Evolutionary conservation across 192 early-diverging fungal genomes (phyloP).

Genomic region (Chytriomyces sp.): DNA sequence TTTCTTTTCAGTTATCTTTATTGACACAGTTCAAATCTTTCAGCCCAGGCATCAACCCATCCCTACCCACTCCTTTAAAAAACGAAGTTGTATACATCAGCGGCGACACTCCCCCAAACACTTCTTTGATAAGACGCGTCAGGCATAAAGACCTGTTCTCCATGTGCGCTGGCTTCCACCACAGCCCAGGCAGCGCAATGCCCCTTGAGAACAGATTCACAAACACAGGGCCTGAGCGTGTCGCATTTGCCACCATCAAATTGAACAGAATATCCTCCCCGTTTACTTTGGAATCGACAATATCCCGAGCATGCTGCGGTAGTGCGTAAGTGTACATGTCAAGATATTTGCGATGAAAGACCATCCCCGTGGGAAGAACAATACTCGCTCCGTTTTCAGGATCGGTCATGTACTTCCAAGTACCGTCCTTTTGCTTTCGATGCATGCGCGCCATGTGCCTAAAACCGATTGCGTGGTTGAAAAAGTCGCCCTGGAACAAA

Average conservation of each 20-base stretch:
- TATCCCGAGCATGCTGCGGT: constrained; percentile 26
- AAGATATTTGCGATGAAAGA: constrained; percentile 44
- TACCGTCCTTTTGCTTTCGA: constrained; percentile 4
- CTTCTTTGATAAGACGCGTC: constrained; percentile 23
- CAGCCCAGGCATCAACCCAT: constrained; percentile 21
- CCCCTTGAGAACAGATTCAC: constrained; percentile 30
- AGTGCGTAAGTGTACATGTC: constrained; percentile 32
- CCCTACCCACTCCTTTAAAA: constrained; percentile 20
- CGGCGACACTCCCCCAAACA: constrained; percentile 34
- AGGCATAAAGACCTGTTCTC: constrained; percentile 17
- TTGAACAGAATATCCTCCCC: constrained; percentile 49
- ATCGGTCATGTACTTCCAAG: constrained; percentile 17
- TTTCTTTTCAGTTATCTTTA: background rate
- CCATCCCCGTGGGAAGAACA: constrained; percentile 40
- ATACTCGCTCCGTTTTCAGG: constrained; percentile 20
- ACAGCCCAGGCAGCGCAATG: constrained; percentile 28
- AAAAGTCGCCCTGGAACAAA: constrained; percentile 38
- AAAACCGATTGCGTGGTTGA: constrained; percentile 37
- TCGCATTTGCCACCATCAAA: constrained; percentile 43
- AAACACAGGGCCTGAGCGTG: constrained; percentile 35
- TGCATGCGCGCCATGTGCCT: constrained; percentile 37
- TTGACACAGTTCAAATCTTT: constrained; percentile 16
- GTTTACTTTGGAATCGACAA: constrained; percentile 40
- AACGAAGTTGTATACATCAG: constrained; percentile 23
- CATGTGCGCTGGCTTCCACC: constrained; percentile 32